Base-by-base conservation (phyloP, 805 yeast species). In the Yarrowia sp. region DNA sequence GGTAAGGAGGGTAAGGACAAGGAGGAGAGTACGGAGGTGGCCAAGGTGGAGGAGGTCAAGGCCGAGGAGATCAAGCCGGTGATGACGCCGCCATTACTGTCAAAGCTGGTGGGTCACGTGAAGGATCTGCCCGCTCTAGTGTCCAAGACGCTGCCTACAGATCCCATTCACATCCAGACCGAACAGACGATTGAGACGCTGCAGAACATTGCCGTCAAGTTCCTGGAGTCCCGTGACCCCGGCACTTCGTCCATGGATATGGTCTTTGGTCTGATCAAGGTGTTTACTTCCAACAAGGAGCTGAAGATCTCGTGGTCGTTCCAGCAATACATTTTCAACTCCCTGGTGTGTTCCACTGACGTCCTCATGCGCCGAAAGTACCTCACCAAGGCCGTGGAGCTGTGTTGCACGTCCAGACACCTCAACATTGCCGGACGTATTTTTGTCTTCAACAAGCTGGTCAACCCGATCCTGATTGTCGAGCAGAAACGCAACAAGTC, bases 131-230 rank as follows among this genome's bases (percentile, higher is more conserved):
- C 50, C 3, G 42, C 18, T 5, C 43, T 43, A 6, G 43, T 43
- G 0, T 14, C 51, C n/a, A 58, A 22, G 15, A 35, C 64, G 9
- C 51, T 44, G 3, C 64, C 64, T 13, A 58, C 51, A 0, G 64
- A 58, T 44, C 78, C 86, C 0, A 78, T 84, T 17, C 90, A 87
- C 66, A 83, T 92, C 71, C 90, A 88, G 71, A 79, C 90, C 3
- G 87, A 83, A 38, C 92, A 88, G 71, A 85, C 95, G 0, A 77
- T 89, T 31, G 81, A 81, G 28, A 85, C 83, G 64, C 78, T 90
- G 51, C 93, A 90, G 72, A 53, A 63, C 0, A 65, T 85, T 0
- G 81, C 81, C 65, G 77, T 84, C 7, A 65, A 66, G 4, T 79
- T 75, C 68, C 71, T 82, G 55, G 69, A 75, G 11, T 65, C 69